Evolutionary conservation across 306 rosid genomes (phyloP).

Genomic region (Lathyrus oleraceus): DNA sequence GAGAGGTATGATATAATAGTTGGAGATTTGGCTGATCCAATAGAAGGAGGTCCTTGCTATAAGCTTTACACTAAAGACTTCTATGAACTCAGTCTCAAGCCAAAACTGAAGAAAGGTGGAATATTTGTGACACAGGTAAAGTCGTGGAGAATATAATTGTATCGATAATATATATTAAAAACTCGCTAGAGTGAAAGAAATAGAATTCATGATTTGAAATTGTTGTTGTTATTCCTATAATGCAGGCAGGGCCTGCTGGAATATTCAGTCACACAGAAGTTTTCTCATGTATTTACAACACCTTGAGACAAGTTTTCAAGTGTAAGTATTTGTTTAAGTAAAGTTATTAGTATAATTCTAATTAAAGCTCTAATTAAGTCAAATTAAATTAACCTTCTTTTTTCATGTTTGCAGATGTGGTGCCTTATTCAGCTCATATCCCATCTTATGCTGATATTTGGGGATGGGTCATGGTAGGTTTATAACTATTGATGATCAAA

Average conservation of each 20-base stretch:
- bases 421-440: too few relatives aligned
- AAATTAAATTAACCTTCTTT: constrained; percentile 28
- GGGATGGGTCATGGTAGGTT: too few relatives aligned
- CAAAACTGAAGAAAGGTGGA: constrained; percentile 77
- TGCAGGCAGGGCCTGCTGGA: constrained; percentile 98
- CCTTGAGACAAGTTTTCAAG: constrained; percentile 85
- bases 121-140: constrained; percentile 89
- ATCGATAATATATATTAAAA: neutral
- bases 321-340: constrained; percentile 48
- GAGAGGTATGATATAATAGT: too few relatives aligned
- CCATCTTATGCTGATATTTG: too few relatives aligned
- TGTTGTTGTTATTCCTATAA: constrained; percentile 13
- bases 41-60: too few relatives aligned
- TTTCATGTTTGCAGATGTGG: constrained; percentile 68
- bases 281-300: constrained; percentile 88
- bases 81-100: too few relatives aligned
- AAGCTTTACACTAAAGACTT: too few relatives aligned
- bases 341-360: neutral
- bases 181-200: neutral
- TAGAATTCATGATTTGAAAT: neutral
- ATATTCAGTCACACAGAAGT: constrained; percentile 93
- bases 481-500: too few relatives aligned
- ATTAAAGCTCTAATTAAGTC: neutral
- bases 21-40: too few relatives aligned
- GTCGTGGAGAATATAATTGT: neutral